These are phyloP conservation scores for Solanum gandarillasii DNA, from an alignment of 257 asterid genomes.

Conservation along the genomic window DNA sequence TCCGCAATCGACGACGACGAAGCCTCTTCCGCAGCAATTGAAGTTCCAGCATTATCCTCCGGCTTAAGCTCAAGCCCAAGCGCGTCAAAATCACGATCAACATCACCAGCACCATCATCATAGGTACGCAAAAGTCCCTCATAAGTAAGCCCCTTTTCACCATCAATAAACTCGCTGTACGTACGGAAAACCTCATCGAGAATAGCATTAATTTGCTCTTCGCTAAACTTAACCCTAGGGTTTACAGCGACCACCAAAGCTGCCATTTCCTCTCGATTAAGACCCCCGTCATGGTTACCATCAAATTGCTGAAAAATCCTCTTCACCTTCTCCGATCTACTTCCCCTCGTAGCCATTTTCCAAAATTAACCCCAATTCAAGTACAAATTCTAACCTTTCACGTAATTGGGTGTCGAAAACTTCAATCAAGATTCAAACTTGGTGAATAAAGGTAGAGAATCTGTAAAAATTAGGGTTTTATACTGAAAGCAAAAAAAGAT, in stretches of 20 bases:
- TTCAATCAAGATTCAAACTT: background rate
- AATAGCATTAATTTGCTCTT: slow-evolving; percentile 84
- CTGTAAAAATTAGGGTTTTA: background rate
- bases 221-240: slow-evolving; percentile 90
- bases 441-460: background rate
- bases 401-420: background rate
- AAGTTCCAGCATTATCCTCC: slow-evolving; percentile 10
- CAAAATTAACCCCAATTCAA: slow-evolving; percentile 14
- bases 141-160: slow-evolving; percentile 71
- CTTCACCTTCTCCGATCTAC: slow-evolving; percentile 94
- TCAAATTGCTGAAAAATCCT: slow-evolving; percentile 85
- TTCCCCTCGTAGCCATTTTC: slow-evolving; percentile 75
- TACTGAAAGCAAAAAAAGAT: background rate
- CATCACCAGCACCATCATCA: slow-evolving; percentile 98
- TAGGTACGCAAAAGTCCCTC: slow-evolving; percentile 92
- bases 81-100: slow-evolving; percentile 92
- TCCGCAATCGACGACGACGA: slow-evolving; percentile 70
- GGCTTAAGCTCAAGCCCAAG: slow-evolving; percentile 81
- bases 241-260: slow-evolving; percentile 83
- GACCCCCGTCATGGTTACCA: slow-evolving; percentile 64
- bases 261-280: slow-evolving; percentile 89
- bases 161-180: slow-evolving; percentile 74
- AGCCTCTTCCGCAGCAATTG: slow-evolving; percentile 68
- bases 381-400: background rate
- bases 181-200: slow-evolving; percentile 91